These are phyloP conservation scores for Boletellus ananas DNA, from an alignment of 768 basidiomycete species.

Conservation along the genomic window DNA sequence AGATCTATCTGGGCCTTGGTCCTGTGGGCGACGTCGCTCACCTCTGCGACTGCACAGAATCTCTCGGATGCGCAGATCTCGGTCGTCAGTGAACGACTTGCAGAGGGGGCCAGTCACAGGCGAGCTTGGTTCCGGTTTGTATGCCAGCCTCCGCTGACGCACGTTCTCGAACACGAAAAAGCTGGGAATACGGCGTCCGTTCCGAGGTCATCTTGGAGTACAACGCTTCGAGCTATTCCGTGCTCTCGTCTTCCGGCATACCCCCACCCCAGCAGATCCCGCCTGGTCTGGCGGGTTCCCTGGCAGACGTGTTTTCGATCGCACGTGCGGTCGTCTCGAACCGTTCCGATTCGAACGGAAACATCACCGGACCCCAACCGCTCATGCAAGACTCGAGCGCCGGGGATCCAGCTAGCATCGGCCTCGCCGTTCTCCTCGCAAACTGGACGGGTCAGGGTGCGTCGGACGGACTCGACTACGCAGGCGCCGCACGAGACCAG, in stretches of 20 bases:
- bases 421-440: conserved; percentile 62
- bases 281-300: conserved; percentile 23
- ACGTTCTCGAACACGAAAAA: conserved; percentile 10
- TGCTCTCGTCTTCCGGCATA: conserved; percentile 31
- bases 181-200: conserved; percentile 54
- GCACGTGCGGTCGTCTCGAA: conserved; percentile 46
- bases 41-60: conserved; percentile 27
- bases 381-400: conserved; percentile 59
- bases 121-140: conserved; percentile 6
- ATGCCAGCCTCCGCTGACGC: neutral
- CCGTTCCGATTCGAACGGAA: conserved; percentile 41
- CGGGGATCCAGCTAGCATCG: conserved; percentile 77
- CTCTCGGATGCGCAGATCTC: conserved; percentile 36
- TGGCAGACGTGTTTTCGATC: conserved; percentile 57
- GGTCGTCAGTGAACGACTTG: conserved; percentile 35
- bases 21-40: conserved; percentile 2
- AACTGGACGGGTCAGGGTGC: conserved; percentile 44
- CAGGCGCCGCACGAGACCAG: conserved; percentile 61
- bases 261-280: conserved; percentile 27
- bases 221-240: conserved; percentile 44
- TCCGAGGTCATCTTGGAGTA: conserved; percentile 50
- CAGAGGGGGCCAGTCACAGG: conserved; percentile 43
- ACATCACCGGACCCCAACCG: conserved; percentile 50
- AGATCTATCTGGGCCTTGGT: neutral
- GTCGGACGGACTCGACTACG: conserved; percentile 50